Evolutionary conservation across 2,329 filamentous ascomycete genomes (phyloP).

Genomic region (Ceratocystis ficicola): DNA sequence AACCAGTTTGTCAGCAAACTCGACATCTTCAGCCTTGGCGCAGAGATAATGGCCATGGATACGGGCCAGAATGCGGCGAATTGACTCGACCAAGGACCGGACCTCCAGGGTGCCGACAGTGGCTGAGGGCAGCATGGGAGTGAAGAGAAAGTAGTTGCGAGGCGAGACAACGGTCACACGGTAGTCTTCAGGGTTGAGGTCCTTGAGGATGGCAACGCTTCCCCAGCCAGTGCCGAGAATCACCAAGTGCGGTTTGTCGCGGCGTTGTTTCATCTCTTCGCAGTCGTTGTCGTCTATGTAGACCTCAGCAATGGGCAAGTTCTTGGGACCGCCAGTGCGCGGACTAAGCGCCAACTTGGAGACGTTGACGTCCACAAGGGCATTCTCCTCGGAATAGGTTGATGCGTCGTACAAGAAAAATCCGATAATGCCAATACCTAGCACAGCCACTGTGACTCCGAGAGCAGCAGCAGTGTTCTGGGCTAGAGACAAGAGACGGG

Average conservation of each 20-base stretch:
- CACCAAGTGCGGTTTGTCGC: constrained; percentile 84
- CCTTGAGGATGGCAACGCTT: constrained; percentile 81
- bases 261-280: constrained; percentile 54
- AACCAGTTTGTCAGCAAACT: constrained; percentile 82
- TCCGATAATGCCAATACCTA: constrained; percentile 56
- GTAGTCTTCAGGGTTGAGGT: constrained; percentile 79
- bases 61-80: constrained; percentile 66
- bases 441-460: constrained; percentile 62
- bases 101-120: constrained; percentile 92
- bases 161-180: constrained; percentile 92
- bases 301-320: constrained; percentile 78
- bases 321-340: constrained; percentile 78
- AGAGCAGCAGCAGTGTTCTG: constrained; percentile 59
- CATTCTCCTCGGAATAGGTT: constrained; percentile 67
- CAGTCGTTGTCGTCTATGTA: constrained; percentile 82
- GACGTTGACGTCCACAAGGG: constrained; percentile 63
- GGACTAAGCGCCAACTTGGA: constrained; percentile 73
- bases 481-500: constrained; percentile 43
- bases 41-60: constrained; percentile 83
- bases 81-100: constrained; percentile 82
- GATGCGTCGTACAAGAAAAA: constrained; percentile 93
- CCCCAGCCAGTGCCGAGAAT: constrained; percentile 93
- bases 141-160: constrained; percentile 95
- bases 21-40: constrained; percentile 74
- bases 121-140: constrained; percentile 91